phyloP scores from a whole-genome alignment of 1,284 basidiomycete genomes.

The Pseudozyma sp. region DNA sequence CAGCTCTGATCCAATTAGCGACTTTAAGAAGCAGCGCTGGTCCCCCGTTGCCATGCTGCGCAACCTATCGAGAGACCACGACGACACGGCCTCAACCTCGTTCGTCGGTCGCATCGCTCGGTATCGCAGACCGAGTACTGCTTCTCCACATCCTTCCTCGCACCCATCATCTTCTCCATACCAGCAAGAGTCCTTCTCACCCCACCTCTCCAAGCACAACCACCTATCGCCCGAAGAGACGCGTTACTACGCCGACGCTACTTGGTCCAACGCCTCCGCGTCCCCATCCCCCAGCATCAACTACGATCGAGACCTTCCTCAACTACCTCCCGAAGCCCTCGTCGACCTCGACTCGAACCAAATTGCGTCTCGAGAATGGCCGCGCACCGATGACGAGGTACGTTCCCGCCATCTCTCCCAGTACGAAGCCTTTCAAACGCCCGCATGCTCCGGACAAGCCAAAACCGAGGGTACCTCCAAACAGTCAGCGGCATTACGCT shows the following conservation, averaged over 20 bases:
- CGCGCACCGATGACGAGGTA: constrained; percentile 36
- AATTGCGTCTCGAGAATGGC: constrained; percentile 5
- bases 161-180: constrained; percentile 17
- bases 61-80: constrained; percentile 10
- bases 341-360: constrained; percentile 18
- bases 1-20: too few relatives aligned
- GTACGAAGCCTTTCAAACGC: constrained; percentile 8
- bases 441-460: neutral
- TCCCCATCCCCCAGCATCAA: constrained; percentile 43
- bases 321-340: constrained; percentile 37
- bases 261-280: constrained; percentile 23
- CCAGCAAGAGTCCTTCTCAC: constrained; percentile 2
- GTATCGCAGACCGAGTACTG: constrained; percentile 32
- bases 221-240: constrained; percentile 34
- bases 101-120: constrained; percentile 19
- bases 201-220: constrained; percentile 15
- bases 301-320: constrained; percentile 36
- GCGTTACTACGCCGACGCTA: constrained; percentile 14
- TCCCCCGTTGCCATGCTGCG: constrained; percentile 15
- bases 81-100: constrained; percentile 15
- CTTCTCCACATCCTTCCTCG: constrained; percentile 1
- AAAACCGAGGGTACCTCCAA: constrained; percentile 15
- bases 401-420: constrained; percentile 32
- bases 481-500: constrained; percentile 28
- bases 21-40: neutral